Base-by-base conservation (phyloP, 2,329 filamentous ascomycete species). In the Neodidymelliopsis sp. region DNA sequence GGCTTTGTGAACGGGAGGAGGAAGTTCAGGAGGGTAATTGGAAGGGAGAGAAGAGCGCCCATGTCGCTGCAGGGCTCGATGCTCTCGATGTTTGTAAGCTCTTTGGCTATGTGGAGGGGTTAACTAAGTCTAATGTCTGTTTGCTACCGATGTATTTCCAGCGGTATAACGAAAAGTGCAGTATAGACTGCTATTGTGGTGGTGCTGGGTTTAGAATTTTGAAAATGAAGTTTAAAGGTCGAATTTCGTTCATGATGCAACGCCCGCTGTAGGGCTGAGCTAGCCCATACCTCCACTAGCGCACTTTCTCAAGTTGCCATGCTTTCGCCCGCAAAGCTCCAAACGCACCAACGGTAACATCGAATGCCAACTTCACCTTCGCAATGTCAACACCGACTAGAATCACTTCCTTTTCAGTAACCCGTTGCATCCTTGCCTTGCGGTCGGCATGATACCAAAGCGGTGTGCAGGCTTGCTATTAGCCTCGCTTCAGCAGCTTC, bases 1-100 rank as follows among this genome's bases (percentile, higher is more conserved):
- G 74, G 73, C 13, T 74, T 74, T 28, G 78, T 77, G 59, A 80
- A 80, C 0, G 78, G 78, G 3, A 80, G 64, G 10, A 80, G 68
- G 49, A 66, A 59, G 54, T 79, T 79, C 13, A 79, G 62, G 4
- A 67, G 49, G 2, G 47, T 56, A 3, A 62, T 56, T n/a, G 60
- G 49, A 9, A 63, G 56, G 4, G 66, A 68, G 31, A 69, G 43
- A 31, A 71, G 46, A 16, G 57, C 56, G 25, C 65, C 67, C 68
- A 72, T 72, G 7, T 63, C 31, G 27, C 23, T 27, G 50, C 28
- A 28, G 49, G 48, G 50, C 37, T 39, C 37, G n/a, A 28, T 19
- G 22, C 29, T 33, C n/a, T n/a, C n/a, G n/a, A n/a, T n/a, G n/a
- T n/a, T n/a, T n/a, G n/a, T n/a, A n/a, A n/a, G n/a, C n/a, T n/a